phyloP scores from a whole-genome alignment of 2,329 filamentous ascomycete species.

The Phyllosticta paracitricarpa region DNA sequence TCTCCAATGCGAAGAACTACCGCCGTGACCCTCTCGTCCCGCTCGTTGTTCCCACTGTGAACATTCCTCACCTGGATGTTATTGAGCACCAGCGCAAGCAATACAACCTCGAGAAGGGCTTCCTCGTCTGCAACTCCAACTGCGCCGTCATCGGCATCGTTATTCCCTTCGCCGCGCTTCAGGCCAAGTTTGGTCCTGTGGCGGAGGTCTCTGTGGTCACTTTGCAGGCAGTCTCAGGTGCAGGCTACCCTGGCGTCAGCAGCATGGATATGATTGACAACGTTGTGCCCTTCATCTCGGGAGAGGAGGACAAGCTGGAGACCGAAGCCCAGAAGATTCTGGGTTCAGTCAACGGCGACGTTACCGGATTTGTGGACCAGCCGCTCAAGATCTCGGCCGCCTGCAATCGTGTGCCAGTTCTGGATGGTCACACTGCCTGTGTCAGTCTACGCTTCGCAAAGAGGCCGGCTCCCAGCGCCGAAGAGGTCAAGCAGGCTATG shows the following conservation, averaged over 20 bases:
- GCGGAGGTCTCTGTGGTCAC: constrained; percentile 77
- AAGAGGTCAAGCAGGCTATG: constrained; percentile 70
- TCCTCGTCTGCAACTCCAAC: constrained; percentile 96
- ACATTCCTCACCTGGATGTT: constrained; percentile 74
- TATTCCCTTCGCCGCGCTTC: constrained; percentile 85
- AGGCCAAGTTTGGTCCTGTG: constrained; percentile 73
- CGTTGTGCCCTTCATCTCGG: constrained; percentile 83
- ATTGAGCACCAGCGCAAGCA: constrained; percentile 79
- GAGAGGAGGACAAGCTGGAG: constrained; percentile 94
- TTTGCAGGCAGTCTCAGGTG: constrained; percentile 88
- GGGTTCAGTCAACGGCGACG: constrained; percentile 59
- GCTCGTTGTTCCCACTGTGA: constrained; percentile 90
- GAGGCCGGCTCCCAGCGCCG: constrained; percentile 61
- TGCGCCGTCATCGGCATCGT: constrained; percentile 95
- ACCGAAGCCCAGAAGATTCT: constrained; percentile 93
- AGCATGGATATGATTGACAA: constrained; percentile 97
- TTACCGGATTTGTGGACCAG: constrained; percentile 70
- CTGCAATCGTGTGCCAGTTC: constrained; percentile 88
- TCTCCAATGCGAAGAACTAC: constrained; percentile 98
- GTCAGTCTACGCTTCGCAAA: constrained; percentile 76
- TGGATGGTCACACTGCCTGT: constrained; percentile 93
- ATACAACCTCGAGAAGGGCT: constrained; percentile 67
- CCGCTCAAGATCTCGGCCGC: constrained; percentile 70
- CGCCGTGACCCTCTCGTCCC: constrained; percentile 82
- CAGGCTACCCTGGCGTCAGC: constrained; percentile 80